Evolutionary conservation across 306 rosid genomes (phyloP).

Genomic region (Phaseolus lunatus): DNA sequence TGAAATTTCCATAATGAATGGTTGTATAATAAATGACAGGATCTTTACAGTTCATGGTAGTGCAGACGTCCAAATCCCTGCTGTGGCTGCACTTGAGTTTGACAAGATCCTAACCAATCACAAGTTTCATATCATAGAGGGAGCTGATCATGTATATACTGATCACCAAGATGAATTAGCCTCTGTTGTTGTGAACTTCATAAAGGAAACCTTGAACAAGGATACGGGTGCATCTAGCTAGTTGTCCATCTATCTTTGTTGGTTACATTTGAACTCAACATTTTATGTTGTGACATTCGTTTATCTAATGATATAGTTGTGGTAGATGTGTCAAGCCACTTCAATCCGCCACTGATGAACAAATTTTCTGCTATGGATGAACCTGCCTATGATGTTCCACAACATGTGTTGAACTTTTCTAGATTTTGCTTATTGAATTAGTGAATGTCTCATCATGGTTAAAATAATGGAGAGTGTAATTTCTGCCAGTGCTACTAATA

Average conservation of each 20-base stretch:
- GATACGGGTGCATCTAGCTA: slow-evolving; percentile 44
- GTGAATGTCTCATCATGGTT: slow-evolving; percentile 20
- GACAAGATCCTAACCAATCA: slow-evolving; percentile 78
- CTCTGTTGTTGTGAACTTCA: slow-evolving; percentile 54
- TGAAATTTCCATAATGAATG: not conserved
- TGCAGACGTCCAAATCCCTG: slow-evolving; percentile 58
- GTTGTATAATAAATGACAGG: slow-evolving; percentile 53
- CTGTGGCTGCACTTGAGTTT: slow-evolving; percentile 67
- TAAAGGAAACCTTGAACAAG: slow-evolving; percentile 57
- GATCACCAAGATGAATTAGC: slow-evolving; percentile 61
- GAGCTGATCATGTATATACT: slow-evolving; percentile 71
- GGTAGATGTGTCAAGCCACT: not conserved
- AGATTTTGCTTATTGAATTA: slow-evolving; percentile 9
- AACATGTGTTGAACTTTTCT: slow-evolving; percentile 10
- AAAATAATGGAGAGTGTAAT: slow-evolving; percentile 10
- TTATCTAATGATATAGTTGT: not conserved
- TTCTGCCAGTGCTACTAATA: not conserved
- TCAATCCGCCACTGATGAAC: not conserved
- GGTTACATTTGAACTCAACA: not conserved
- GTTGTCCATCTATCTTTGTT: slow-evolving; percentile 25
- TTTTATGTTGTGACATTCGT: not conserved
- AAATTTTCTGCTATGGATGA: not conserved
- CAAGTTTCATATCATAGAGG: slow-evolving; percentile 65
- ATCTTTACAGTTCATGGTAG: slow-evolving; percentile 79
- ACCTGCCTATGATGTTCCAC: not conserved